Evolutionary conservation across 176 grass and related monocot species (phyloP).

Genomic region (Avena sativa): DNA sequence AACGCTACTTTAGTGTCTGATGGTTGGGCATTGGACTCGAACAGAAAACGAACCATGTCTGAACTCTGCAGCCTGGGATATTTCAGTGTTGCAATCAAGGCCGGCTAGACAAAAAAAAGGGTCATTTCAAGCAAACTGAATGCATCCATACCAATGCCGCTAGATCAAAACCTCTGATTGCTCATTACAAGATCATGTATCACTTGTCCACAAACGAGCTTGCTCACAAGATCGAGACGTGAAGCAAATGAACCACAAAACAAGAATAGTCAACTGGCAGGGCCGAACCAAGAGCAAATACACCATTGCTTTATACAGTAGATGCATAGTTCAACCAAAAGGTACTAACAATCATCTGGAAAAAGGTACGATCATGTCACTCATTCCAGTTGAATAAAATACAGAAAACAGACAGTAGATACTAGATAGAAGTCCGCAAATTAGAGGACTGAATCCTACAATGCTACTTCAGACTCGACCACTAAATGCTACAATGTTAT

Average conservation of each 20-base stretch:
- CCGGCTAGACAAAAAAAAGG: too few relatives aligned
- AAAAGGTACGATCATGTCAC: background rate
- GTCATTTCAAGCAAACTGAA: too few relatives aligned
- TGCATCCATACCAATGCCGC: too few relatives aligned
- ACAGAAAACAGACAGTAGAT: background rate
- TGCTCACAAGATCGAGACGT: background rate
- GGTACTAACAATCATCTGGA: background rate
- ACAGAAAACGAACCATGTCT: too few relatives aligned
- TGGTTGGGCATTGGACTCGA: too few relatives aligned
- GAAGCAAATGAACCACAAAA: background rate
- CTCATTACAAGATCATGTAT: too few relatives aligned
- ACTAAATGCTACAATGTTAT: background rate
- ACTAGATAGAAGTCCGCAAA: background rate
- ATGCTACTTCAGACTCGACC: background rate
- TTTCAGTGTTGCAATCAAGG: too few relatives aligned
- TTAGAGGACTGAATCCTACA: background rate
- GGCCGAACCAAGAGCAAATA: background rate
- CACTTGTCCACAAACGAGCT: background rate
- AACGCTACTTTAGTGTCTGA: too few relatives aligned
- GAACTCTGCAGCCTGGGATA: too few relatives aligned
- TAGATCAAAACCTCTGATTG: too few relatives aligned
- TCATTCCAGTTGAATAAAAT: background rate
- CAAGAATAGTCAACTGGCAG: background rate
- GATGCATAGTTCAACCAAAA: background rate
- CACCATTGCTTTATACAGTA: background rate